Evolutionary conservation across 2,329 filamentous ascomycete species (phyloP), one percentile per base, ranked within the genome.

Genomic region (Aschersonia sp.): DNA sequence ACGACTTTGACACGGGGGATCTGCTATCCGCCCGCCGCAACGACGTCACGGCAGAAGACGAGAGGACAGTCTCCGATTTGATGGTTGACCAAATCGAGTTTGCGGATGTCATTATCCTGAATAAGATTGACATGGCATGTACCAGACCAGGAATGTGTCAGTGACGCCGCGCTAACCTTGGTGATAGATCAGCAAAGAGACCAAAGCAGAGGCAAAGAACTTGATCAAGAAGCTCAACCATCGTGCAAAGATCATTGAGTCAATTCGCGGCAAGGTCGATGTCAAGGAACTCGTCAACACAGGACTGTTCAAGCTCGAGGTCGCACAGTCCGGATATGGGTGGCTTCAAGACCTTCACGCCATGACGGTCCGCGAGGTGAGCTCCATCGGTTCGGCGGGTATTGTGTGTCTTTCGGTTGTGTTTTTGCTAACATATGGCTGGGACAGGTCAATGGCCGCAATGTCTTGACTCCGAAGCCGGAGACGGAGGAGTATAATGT

Each of bases 31-130:
- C 78, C 29, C 73, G 83, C 2, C 78, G 69, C 9, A 71, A 80
- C 4, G 78, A 82, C 31, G 76, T 82, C 2, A 68, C 75, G 4
- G 60, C 76, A 0, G 83, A 87, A 53, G 84, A 88, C 51, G 82
- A 88, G 53, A 68, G 83, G 0, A 86, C 81, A 0, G 82, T 88
- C 2, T 85, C 82, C 0, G 82, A 87, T 53, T 70, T 88, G 0
- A 84, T 86, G 73, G 81, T 85, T 0, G 83, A 87, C 54, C 83
- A 87, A 56, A 84, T 87, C 50, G 84, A 88, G 61, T 88, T 88
- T 54, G 82, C 83, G 0, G 82, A 87, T 53, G 81, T 86, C 5
- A 72, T 87, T 10, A 71, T 86, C 3, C 64, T 86, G 28, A 87
- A 87, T 64, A 87, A 87, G 61, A 67, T 75, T 5, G 81, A 85